Evolutionary conservation across 345 rosid species (phyloP).

Genomic region (Eucalyptus brandiana): DNA sequence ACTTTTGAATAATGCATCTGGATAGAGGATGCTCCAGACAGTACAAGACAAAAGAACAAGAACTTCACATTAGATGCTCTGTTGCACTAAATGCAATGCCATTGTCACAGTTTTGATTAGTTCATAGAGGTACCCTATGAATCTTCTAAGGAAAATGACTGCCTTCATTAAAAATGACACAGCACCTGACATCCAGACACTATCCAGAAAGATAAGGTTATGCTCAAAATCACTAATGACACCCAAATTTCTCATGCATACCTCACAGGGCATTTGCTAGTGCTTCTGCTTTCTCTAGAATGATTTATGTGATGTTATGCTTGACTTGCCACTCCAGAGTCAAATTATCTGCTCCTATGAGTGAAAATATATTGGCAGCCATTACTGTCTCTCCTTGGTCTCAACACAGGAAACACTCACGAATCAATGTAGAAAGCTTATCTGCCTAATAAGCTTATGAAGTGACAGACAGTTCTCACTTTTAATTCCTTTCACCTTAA

Average conservation of each 20-base stretch:
- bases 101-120: background rate
- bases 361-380: background rate
- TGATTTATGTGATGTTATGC: background rate
- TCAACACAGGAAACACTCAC: background rate
- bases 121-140: background rate
- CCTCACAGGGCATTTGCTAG: background rate
- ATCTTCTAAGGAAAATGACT: background rate
- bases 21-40: background rate
- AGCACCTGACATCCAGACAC: background rate
- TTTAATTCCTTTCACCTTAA: background rate
- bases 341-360: background rate
- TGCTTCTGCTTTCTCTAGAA: background rate
- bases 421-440: background rate
- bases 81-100: background rate
- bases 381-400: background rate
- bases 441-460: background rate
- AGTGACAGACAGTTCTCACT: background rate
- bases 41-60: background rate
- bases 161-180: background rate
- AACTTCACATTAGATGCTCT: background rate
- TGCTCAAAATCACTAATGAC: background rate
- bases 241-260: background rate
- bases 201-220: background rate
- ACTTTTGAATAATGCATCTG: background rate
- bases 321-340: background rate